Percentiles rank a stretch among this genome's conserved stretches.
phyloP scores from a whole-genome alignment of 768 basidiomycete species.

The Dacryopinax spathularia region DNA sequence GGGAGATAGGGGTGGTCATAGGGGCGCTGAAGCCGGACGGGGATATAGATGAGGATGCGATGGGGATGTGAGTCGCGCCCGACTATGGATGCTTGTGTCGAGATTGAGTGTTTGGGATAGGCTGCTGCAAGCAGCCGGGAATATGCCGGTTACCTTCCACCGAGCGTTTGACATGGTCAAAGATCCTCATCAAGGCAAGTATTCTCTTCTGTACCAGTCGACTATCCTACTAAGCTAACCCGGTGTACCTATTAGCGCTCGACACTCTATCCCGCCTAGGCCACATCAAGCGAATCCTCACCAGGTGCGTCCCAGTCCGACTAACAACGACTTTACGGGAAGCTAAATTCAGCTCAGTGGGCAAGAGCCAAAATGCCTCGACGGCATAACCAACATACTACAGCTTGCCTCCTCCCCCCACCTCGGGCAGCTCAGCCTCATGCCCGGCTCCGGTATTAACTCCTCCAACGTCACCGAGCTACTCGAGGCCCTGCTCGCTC shows the following conservation, averaged over 20 bases:
- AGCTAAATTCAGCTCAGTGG: constrained; percentile 41
- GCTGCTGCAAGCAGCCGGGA: constrained; percentile 39
- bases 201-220: neutral
- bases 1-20: constrained; percentile 24
- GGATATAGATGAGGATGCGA: constrained; percentile 37
- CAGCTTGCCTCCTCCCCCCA: constrained; percentile 1
- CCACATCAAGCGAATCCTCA: constrained; percentile 61
- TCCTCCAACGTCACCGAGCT: constrained; percentile 36
- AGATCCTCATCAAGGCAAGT: constrained; percentile 39
- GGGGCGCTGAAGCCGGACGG: constrained; percentile 14
- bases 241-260: constrained; percentile 25
- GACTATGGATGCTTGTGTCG: neutral
- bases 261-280: constrained; percentile 38
- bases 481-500: constrained; percentile 29
- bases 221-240: neutral
- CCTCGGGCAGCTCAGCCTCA: constrained; percentile 30
- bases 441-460: constrained; percentile 69
- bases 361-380: constrained; percentile 21
- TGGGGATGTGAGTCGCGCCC: constrained; percentile 35
- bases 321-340: neutral
- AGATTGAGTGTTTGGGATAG: constrained; percentile 24
- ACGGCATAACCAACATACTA: neutral
- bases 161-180: constrained; percentile 63
- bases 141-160: constrained; percentile 53
- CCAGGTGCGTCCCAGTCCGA: constrained; percentile 39